Base-by-base conservation (phyloP, 1,284 basidiomycete species). In the Taiwanofungus camphoratus region DNA sequence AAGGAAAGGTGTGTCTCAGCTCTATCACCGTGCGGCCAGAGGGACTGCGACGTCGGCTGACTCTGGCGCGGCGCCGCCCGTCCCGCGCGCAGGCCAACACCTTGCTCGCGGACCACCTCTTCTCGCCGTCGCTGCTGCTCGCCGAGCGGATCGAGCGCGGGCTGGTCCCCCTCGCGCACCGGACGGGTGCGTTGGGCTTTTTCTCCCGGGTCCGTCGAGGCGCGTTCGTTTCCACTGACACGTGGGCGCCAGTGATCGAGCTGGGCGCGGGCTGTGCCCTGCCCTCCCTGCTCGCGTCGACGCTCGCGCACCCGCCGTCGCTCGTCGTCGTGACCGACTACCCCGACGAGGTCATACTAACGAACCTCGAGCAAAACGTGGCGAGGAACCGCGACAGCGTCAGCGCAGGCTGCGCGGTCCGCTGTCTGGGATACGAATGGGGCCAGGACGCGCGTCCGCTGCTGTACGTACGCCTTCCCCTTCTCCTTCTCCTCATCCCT, bases 71-170 rank as follows among this genome's bases (percentile, higher is more conserved):
- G n/a, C n/a, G n/a, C n/a, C n/a, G n/a, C n/a, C n/a, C n/a, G n/a
- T n/a, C n/a, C n/a, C n/a, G 35, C 36, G 38, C 36, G 27, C 57
- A 83, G 81, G 79, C 81, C 15, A 82, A 77, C 50, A 83, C 79
- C 9, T 68, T 85, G 13, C 67, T 86, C 12, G 83, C 81, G 40
- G 82, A 86, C 60, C 81, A 82, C 48, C 65, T 85, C 1, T 87
- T 84, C 56, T 85, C 79, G 33, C 82, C 80, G 9, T 74, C 76
- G 3, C 64, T 87, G 5, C 71, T 80, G 42, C 67, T 86, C 16
- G 77, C 79, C 2, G 80, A 86, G 55, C 65, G 70, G 19, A 76
- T 87, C 6, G 79, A 87, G 57, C 60, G 70, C 40, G 68, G 70
- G 1, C 53, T 76, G 4, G 58, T 86, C 8, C 55, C 64, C 15